phyloP scores from a whole-genome alignment of 1,284 basidiomycete genomes.

The Trichosporon coremiiforme region DNA sequence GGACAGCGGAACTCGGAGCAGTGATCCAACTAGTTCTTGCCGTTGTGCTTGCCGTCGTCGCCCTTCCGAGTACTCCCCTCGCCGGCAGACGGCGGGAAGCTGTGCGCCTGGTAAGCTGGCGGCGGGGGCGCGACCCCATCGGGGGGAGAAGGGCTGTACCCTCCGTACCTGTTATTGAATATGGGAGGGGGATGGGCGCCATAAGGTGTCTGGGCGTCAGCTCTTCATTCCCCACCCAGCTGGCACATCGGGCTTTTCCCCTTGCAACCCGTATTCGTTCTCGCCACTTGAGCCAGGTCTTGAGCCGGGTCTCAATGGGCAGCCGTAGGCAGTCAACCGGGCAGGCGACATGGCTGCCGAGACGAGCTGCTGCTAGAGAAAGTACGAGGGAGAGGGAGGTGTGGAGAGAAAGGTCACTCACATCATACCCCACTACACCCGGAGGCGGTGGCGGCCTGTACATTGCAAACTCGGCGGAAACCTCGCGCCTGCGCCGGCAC shows the following conservation, averaged over 20 bases:
- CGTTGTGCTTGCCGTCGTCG: neutral
- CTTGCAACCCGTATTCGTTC: too few relatives aligned
- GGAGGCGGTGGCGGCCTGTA: constrained; percentile 1
- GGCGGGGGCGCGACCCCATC: neutral
- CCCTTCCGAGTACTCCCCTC: neutral
- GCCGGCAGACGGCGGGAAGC: neutral
- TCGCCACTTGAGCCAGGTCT: too few relatives aligned
- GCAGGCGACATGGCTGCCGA: too few relatives aligned
- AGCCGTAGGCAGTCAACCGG: too few relatives aligned
- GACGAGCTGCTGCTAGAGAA: too few relatives aligned
- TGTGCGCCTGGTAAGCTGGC: constrained; percentile 12
- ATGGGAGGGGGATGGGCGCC: neutral
- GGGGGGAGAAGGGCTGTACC: neutral
- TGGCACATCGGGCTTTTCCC: neutral
- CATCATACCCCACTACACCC: constrained; percentile 1
- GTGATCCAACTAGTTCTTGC: too few relatives aligned
- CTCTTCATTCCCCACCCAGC: neutral
- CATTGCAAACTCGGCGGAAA: too few relatives aligned
- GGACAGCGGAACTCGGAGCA: too few relatives aligned
- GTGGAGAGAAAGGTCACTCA: neutral
- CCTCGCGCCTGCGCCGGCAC: neutral
- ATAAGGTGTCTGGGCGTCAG: neutral
- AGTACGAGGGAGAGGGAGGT: too few relatives aligned
- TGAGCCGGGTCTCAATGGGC: too few relatives aligned
- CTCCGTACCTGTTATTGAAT: neutral